Percentiles rank a stretch among this genome's conserved stretches.
These are phyloP conservation scores for Fusarium azukiicola DNA, from an alignment of 2,329 filamentous ascomycete species.

Conservation along the genomic window DNA sequence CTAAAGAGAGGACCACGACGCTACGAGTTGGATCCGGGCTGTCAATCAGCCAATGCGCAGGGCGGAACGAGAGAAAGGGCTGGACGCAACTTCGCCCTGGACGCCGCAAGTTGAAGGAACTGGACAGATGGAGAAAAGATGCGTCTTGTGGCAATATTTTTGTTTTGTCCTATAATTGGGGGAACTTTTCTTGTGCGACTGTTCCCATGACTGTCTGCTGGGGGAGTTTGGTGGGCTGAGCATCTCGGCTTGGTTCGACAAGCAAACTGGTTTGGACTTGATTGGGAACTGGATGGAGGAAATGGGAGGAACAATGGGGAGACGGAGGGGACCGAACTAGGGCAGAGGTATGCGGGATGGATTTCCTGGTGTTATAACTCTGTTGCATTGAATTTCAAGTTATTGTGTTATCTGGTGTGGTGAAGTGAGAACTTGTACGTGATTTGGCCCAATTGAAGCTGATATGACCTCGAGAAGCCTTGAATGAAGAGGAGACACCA, in stretches of 20 bases:
- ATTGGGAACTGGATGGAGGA: slow-evolving; percentile 39
- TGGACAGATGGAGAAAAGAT: slow-evolving; percentile 27
- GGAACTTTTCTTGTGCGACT: slow-evolving; percentile 42
- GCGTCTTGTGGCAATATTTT: slow-evolving; percentile 29
- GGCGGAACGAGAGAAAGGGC: slow-evolving; percentile 29
- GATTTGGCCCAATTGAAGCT: too few species aligned
- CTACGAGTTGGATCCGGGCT: slow-evolving; percentile 45
- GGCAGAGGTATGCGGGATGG: slow-evolving; percentile 36
- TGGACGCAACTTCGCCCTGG: neutral
- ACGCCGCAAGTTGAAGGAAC: slow-evolving; percentile 15
- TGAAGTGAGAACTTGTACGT: neutral
- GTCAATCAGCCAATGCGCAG: slow-evolving; percentile 37
- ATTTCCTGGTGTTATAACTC: slow-evolving; percentile 50
- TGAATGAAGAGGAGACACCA: neutral
- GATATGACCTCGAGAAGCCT: neutral
- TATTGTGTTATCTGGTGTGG: slow-evolving; percentile 31
- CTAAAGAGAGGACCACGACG: slow-evolving; percentile 43
- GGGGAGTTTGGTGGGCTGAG: slow-evolving; percentile 43
- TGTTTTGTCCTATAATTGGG: slow-evolving; percentile 42
- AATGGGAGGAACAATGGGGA: slow-evolving; percentile 37
- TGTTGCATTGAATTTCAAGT: slow-evolving; percentile 44
- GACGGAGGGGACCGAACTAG: slow-evolving; percentile 41
- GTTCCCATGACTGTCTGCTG: slow-evolving; percentile 36
- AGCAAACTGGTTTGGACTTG: slow-evolving; percentile 34
- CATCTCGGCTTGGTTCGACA: slow-evolving; percentile 40